A percentile compares a stretch with the other conserved stretches of the same genome.
Evolutionary conservation across 495 filamentous ascomycete species (phyloP).

Genomic region (Podospora pseudoanserina): DNA sequence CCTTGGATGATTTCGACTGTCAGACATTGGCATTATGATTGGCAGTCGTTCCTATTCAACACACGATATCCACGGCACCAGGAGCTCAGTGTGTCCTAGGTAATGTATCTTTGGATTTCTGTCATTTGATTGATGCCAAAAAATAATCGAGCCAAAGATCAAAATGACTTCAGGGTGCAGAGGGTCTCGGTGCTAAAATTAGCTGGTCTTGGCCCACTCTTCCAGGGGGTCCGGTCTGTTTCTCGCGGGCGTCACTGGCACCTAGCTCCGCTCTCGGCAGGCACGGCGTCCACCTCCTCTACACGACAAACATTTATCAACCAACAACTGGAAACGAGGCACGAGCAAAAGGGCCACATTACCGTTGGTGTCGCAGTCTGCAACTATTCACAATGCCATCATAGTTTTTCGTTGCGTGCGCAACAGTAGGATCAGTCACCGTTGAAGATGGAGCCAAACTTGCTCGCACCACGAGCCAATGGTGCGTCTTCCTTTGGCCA

Average conservation of each 20-base stretch:
- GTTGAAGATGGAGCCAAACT: background rate
- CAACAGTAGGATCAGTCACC: background rate
- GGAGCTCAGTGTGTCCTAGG: too few relatives aligned
- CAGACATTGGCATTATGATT: too few relatives aligned
- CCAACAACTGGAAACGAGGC: background rate
- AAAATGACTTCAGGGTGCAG: background rate
- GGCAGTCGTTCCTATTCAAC: too few relatives aligned
- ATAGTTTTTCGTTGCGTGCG: background rate
- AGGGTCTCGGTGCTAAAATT: background rate
- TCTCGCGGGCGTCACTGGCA: background rate
- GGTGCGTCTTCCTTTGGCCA: background rate
- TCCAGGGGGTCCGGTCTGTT: background rate
- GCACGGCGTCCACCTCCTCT: background rate
- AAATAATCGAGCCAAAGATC: too few relatives aligned
- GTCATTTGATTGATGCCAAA: too few relatives aligned
- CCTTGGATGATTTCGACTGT: background rate
- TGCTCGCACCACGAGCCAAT: background rate
- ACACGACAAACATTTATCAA: background rate
- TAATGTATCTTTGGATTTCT: too few relatives aligned
- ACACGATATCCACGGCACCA: too few relatives aligned
- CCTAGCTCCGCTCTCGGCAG: background rate
- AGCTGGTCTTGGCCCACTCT: background rate
- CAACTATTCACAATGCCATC: background rate
- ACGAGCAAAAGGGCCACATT: background rate
- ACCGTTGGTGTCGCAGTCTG: background rate